Evolutionary conservation across 345 rosid genomes (phyloP), one percentile per base, ranked within the genome.

Genomic region (Trapa incisa): DNA sequence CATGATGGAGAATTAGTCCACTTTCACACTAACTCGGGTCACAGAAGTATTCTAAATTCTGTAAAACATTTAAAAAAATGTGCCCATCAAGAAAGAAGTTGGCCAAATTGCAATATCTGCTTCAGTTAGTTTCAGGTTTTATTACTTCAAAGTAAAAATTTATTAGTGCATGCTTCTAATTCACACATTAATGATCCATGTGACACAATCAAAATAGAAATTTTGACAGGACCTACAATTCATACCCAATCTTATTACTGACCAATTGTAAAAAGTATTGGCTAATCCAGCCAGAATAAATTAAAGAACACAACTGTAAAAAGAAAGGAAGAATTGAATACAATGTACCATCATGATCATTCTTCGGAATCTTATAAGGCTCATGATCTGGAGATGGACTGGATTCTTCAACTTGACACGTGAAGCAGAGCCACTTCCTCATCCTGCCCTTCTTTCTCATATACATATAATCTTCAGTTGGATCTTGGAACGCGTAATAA

Each of bases 371-470:
- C 71, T 80, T 87, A n/a, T 76, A 65, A 66, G 68, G 81, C 76
- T 91, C 96, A 22, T 73, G 74, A 53, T 88, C 93, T 64, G 75
- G 68, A 38, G 88, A 47, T 13, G 84, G 85, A 75, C 84, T 83
- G 9, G 93, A 72, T 78, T 95, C 96, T 73, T 89, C 93, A 0
- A 82, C 86, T 66, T 82, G 92, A 80, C 94, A 85, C 43, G 88
- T 81, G 78, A 98, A 95, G 61, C 99, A 95, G 12, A 95, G 78
- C 94, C 96, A 95, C 87, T 84, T 75, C 38, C 99, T 91, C 99
- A 95, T 91, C 85, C 75, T 89, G 78, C 74, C 75, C 78, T 74
- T 89, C 79, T 89, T 89, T 80, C 84, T 88, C 78, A 82, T 68
- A 75, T 73, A 65, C 50, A 73, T 75, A 73, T 87, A 80, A 75